Conservation (phyloP, 306 rosid species). For the Vigna reflexopilosa region DNA sequence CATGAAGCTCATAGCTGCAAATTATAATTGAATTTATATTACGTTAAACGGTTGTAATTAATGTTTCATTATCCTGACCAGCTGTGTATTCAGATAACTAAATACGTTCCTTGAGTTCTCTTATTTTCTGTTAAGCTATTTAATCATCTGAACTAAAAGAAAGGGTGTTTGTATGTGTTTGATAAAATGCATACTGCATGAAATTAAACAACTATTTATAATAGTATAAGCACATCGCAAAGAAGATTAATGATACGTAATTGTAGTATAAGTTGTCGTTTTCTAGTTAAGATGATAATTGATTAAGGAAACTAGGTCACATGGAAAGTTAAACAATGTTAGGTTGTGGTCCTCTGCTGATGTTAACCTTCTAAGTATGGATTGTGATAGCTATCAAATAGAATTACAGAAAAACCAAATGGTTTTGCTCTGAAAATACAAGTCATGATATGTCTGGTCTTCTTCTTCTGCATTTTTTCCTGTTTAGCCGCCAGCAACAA, state of each 20-base stretch:
- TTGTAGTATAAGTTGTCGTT: neutral
- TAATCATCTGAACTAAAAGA: conserved; percentile 1
- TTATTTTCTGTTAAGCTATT: neutral
- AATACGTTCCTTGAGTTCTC: neutral
- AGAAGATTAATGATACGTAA: conserved; percentile 4
- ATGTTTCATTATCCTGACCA: neutral
- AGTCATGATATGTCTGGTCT: conserved; percentile 24
- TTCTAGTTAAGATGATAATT: conserved; percentile 20
- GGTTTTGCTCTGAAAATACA: conserved; percentile 11
- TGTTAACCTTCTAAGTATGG: conserved; percentile 42
- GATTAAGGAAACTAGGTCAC: conserved; percentile 10
- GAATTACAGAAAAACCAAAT: neutral
- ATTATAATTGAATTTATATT: neutral
- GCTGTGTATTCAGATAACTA: neutral
- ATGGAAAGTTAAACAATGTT: conserved; percentile 34
- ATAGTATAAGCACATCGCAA: conserved; percentile 16
- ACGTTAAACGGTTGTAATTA: neutral
- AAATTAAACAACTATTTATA: neutral
- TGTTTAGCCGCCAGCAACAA: neutral
- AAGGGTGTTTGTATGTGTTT: too few species aligned
- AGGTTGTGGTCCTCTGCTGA: conserved; percentile 31
- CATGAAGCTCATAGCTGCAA: neutral
- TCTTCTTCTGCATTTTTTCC: neutral
- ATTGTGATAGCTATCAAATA: conserved; percentile 2
- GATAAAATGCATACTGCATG: neutral